phyloP scores from a whole-genome alignment of 805 yeast species.

The Yarrowia deformans region DNA sequence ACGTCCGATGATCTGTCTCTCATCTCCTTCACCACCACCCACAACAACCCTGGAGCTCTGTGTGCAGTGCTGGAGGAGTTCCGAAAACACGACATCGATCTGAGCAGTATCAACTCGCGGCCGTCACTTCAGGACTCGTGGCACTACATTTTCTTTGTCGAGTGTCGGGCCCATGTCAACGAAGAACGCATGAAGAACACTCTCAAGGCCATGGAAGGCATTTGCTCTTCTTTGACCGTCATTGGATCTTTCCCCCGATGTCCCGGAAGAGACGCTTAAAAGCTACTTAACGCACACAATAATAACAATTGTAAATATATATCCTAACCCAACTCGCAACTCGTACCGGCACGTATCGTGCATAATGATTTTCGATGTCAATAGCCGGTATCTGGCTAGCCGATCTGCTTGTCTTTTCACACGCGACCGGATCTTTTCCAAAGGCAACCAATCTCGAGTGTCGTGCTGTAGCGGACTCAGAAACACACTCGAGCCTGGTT shows the following conservation, averaged over 20 bases:
- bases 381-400: neutral
- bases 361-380: neutral
- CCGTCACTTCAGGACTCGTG: slow-evolving; percentile 73
- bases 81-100: slow-evolving; percentile 62
- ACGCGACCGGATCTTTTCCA: no score
- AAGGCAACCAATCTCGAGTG: neutral
- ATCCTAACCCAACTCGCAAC: slow-evolving; percentile 34
- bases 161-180: slow-evolving; percentile 57
- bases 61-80: slow-evolving; percentile 69
- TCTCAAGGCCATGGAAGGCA: slow-evolving; percentile 34
- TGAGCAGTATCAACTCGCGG: slow-evolving; percentile 77
- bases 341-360: neutral
- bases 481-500: neutral
- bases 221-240: slow-evolving; percentile 46
- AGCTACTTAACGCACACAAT: neutral
- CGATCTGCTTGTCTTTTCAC: no score
- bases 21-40: slow-evolving; percentile 68
- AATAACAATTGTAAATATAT: slow-evolving; percentile 20
- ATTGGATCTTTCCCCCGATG: slow-evolving; percentile 46
- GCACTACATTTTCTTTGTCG: slow-evolving; percentile 85
- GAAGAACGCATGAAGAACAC: slow-evolving; percentile 37
- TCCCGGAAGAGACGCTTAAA: slow-evolving; percentile 8
- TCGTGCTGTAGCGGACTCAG: neutral
- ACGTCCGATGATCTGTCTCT: slow-evolving; percentile 56
- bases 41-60: slow-evolving; percentile 76